Evolutionary conservation across 2,329 filamentous ascomycete genomes (phyloP).

Genomic region (Botrytis squamosa): DNA sequence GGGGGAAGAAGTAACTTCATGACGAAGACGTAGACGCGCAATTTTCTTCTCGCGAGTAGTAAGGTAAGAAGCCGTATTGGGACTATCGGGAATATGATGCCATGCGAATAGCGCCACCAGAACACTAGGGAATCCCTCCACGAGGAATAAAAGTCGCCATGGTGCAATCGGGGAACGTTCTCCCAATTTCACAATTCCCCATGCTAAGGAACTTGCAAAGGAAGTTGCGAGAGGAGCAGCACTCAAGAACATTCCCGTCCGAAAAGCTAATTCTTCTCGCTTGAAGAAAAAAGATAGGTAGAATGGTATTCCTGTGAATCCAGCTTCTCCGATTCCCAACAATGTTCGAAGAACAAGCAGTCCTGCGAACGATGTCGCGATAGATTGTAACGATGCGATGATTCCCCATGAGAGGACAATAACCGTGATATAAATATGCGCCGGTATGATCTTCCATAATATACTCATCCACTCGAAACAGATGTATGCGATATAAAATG

Average conservation of each 20-base stretch:
- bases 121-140: slow-evolving; percentile 83
- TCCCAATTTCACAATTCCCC: slow-evolving; percentile 71
- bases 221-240: slow-evolving; percentile 79
- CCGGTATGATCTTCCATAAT: slow-evolving; percentile 58
- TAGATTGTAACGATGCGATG: slow-evolving; percentile 69
- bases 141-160: slow-evolving; percentile 81
- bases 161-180: slow-evolving; percentile 67
- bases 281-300: slow-evolving; percentile 66
- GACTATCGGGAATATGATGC: slow-evolving; percentile 73
- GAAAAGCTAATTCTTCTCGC: slow-evolving; percentile 72
- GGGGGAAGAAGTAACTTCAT: slow-evolving; percentile 21
- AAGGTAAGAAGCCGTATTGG: slow-evolving; percentile 63
- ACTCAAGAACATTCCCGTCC: slow-evolving; percentile 84
- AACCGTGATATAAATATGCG: slow-evolving; percentile 57
- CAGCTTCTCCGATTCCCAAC: slow-evolving; percentile 63
- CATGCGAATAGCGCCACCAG: slow-evolving; percentile 72
- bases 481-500: slow-evolving; percentile 64
- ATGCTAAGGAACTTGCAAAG: slow-evolving; percentile 77
- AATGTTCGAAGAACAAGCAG: slow-evolving; percentile 56
- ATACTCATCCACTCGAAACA: slow-evolving; percentile 64
- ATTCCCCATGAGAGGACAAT: slow-evolving; percentile 79
- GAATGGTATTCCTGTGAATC: slow-evolving; percentile 62
- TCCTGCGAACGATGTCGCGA: slow-evolving; percentile 61
- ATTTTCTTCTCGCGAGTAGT: slow-evolving; percentile 64
- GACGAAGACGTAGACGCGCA: slow-evolving; percentile 64